Base-by-base conservation (phyloP, 345 rosid species). In the Noccaea bulbosa region DNA sequence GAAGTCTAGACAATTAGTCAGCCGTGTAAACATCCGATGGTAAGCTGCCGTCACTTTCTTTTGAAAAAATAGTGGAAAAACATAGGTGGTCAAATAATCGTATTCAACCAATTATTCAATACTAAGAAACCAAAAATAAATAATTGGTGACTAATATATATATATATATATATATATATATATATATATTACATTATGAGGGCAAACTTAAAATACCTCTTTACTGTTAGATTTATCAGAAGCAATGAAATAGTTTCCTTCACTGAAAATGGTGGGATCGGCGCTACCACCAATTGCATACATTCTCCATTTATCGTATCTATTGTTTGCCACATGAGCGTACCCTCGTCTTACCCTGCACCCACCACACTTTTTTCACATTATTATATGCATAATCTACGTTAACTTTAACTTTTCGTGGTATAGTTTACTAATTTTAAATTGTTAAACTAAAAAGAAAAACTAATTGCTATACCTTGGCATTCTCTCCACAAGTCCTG, bases 231-330 rank as follows among this genome's bases (percentile, higher is more conserved):
- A 63, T 55, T 82, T 62, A 57, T 66, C 55, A 12, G 96, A 82
- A 48, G 98, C 97, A 22, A 80, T 69, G 78, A 87, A 93, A 77
- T 91, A 83, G 81, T 91, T 91, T 11, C 94, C 98, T 79, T 93
- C 93, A 50, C 98, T 93, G 62, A 85, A 83, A 56, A 91, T 93
- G 62, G 97, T 91, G 7, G 98, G 98, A 67, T 88, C 70, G 14
- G 96, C 92, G 54, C 97, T 91, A 22, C 97, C 98, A 57, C 97
- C 98, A 16, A 93, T 86, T 44, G 96, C 93, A 74, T 91, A 93
- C 97, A 93, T 93, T 71, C 73, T 77, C 98, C 98, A 93, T 58
- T 87, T 84, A 60, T 91, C 92, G 58, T 93, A 93, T 30, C 87
- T 83, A 65, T 91, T 93, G 89, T 93, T 93, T 15, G 91, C 97